A percentile compares a stretch with the other conserved stretches of the same genome.
Evolutionary conservation across 345 rosid genomes (phyloP).

Genomic region (Aethionema arabicum): DNA sequence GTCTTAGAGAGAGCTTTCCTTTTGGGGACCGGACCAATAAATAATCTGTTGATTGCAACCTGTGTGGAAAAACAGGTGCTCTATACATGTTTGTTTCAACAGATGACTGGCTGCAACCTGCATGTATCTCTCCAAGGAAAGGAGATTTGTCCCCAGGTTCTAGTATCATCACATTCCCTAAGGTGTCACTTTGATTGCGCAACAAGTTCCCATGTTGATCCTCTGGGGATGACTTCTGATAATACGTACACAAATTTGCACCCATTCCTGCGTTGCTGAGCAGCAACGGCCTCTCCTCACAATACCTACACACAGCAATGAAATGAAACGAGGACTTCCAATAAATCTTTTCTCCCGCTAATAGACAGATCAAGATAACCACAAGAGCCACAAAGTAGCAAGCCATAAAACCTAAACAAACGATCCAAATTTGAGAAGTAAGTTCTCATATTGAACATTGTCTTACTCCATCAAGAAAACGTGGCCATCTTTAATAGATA

Average conservation of each 20-base stretch:
- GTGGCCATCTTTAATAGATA: constrained; percentile 95
- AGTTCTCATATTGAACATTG: constrained; percentile 15
- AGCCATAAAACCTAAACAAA: constrained; percentile 2
- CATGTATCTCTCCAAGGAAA: constrained; percentile 88
- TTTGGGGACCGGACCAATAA: constrained; percentile 89
- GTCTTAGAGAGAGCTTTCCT: constrained; percentile 90
- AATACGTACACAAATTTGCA: constrained; percentile 85
- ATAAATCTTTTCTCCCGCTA: constrained; percentile 9
- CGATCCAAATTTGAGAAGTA: constrained; percentile 3
- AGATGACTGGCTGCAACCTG: constrained; percentile 81
- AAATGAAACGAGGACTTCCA: constrained; percentile 19
- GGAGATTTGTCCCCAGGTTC: constrained; percentile 94
- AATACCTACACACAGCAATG: constrained; percentile 54
- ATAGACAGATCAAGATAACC: constrained; percentile 12
- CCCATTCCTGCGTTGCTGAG: constrained; percentile 96
- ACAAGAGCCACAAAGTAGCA: constrained; percentile 15
- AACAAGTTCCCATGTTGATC: constrained; percentile 66
- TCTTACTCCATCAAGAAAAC: constrained; percentile 96
- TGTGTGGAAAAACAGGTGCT: constrained; percentile 87
- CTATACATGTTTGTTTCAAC: constrained; percentile 93
- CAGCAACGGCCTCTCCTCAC: constrained; percentile 93
- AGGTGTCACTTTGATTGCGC: constrained; percentile 53
- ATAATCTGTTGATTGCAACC: constrained; percentile 80
- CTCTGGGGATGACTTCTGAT: constrained; percentile 72
- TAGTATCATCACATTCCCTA: constrained; percentile 68